Evolutionary conservation across 2,329 filamentous ascomycete species (phyloP).

Genomic region (Penicillium sp.): DNA sequence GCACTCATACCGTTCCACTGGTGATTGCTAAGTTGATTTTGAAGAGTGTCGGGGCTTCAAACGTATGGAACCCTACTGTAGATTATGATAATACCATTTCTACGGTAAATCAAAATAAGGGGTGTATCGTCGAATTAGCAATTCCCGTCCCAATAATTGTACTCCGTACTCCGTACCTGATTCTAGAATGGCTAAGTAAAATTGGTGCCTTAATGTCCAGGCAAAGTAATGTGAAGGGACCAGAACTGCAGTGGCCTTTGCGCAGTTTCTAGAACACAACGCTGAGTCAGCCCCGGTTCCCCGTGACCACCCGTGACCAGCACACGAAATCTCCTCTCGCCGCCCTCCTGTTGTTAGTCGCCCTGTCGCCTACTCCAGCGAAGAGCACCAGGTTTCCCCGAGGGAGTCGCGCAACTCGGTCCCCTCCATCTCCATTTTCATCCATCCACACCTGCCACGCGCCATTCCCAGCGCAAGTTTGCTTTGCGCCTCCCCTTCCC

Average conservation of each 20-base stretch:
- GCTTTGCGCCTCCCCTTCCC: conserved; percentile 30
- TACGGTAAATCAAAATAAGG: no score
- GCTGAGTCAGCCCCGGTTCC: conserved; percentile 32
- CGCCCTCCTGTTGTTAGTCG: conserved; percentile 41
- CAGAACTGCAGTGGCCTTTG: neutral
- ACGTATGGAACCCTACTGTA: no score
- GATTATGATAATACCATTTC: no score
- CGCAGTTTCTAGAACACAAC: conserved; percentile 12
- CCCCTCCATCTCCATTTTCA: conserved; percentile 48
- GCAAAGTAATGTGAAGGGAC: neutral
- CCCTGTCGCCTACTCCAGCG: conserved; percentile 36
- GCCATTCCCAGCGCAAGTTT: conserved; percentile 39
- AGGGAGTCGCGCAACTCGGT: conserved; percentile 48
- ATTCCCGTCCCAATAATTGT: no score
- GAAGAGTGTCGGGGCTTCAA: no score
- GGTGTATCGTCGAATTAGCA: no score
- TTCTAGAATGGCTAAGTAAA: no score
- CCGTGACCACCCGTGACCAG: conserved; percentile 39
- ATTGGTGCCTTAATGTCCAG: neutral
- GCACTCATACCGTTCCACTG: no score
- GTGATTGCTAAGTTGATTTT: no score
- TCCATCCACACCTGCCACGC: conserved; percentile 43
- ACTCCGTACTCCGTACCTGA: no score
- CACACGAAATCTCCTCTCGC: conserved; percentile 44
- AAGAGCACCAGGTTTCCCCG: conserved; percentile 46